Evolutionary conservation across 2,329 filamentous ascomycete species (phyloP).

Genomic region (Claviceps citrina): DNA sequence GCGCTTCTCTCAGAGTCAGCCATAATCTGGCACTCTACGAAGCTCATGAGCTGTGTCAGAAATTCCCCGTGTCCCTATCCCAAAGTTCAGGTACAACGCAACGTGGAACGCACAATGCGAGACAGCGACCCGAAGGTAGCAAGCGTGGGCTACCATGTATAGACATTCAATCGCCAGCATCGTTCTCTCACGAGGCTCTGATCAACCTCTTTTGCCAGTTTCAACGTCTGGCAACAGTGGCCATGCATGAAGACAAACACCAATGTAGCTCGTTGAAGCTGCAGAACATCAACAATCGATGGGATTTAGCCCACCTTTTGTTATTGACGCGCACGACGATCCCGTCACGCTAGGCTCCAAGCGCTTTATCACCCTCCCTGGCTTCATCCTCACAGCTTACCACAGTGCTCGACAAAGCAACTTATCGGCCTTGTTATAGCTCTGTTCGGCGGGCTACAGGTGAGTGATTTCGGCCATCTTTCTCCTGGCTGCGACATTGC

Average conservation of each 20-base stretch:
- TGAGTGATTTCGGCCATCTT: background rate
- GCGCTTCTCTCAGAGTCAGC: too few relatives aligned
- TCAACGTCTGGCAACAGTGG: background rate
- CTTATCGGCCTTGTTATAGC: background rate
- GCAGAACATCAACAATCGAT: background rate
- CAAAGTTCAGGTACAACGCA: background rate
- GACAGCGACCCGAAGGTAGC: background rate
- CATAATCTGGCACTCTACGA: background rate
- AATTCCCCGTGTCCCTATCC: background rate
- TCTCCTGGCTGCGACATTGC: background rate
- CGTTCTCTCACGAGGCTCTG: background rate
- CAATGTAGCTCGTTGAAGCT: background rate
- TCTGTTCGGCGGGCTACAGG: background rate
- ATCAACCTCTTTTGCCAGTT: background rate
- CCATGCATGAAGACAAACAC: background rate
- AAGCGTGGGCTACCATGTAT: background rate
- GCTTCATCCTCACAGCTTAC: background rate
- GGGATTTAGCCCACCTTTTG: conserved; percentile 1
- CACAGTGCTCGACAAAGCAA: background rate
- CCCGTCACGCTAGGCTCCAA: conserved; percentile 4
- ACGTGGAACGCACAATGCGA: too few relatives aligned
- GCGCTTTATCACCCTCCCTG: background rate
- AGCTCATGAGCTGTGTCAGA: background rate
- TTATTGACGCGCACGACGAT: conserved; percentile 9
- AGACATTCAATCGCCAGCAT: background rate